These are phyloP conservation scores for Fusarium sp. DNA, from an alignment of 2,329 filamentous ascomycete genomes.

Conservation along the genomic window DNA sequence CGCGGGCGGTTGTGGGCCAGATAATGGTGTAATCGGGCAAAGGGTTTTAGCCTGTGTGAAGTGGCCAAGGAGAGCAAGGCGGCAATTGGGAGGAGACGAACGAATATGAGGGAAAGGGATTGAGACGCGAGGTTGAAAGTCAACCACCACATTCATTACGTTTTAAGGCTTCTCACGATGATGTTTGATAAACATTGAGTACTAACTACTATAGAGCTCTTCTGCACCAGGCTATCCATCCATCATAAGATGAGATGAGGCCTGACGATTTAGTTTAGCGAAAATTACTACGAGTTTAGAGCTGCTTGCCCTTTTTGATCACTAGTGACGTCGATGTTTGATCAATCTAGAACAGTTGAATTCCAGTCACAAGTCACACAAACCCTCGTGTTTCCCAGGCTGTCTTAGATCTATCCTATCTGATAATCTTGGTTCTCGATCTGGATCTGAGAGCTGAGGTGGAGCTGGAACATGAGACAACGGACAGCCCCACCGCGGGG, in stretches of 20 bases:
- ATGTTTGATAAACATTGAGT: constrained; percentile 24
- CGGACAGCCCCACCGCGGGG: constrained; percentile 26
- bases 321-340: background rate
- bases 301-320: background rate
- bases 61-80: constrained; percentile 3
- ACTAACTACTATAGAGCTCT: constrained; percentile 34
- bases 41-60: background rate
- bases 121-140: constrained; percentile 7
- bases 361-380: constrained; percentile 16
- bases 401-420: constrained; percentile 10
- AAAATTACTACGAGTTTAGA: constrained; percentile 21
- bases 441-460: constrained; percentile 3
- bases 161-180: constrained; percentile 30
- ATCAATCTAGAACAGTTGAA: constrained; percentile 4
- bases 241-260: background rate
- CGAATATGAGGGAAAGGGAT: background rate
- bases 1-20: constrained; percentile 23
- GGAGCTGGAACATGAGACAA: constrained; percentile 13
- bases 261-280: constrained; percentile 35
- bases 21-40: constrained; percentile 28
- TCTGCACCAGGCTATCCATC: constrained; percentile 19
- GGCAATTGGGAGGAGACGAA: background rate
- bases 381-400: background rate
- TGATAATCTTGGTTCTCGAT: background rate
- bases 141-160: constrained; percentile 28